These are phyloP conservation scores for Lumnitzera racemosa DNA, from an alignment of 345 rosid species.

Conservation along the genomic window DNA sequence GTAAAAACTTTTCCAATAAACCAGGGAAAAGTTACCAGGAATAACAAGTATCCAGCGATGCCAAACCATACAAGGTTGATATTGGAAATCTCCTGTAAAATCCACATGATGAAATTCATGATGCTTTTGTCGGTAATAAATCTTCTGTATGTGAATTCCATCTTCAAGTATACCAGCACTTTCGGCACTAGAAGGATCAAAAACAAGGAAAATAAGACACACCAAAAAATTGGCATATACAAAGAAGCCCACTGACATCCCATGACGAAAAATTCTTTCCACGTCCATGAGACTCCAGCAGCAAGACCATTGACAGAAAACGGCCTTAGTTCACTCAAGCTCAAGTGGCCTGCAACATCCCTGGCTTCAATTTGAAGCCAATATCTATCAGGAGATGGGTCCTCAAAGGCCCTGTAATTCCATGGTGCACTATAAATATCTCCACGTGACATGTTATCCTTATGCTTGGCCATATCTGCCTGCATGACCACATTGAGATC, in stretches of 20 bases:
- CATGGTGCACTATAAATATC: slow-evolving; percentile 68
- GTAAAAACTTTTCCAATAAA: slow-evolving; percentile 61
- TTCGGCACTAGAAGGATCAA: slow-evolving; percentile 54
- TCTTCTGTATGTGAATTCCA: slow-evolving; percentile 46
- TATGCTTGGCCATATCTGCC: slow-evolving; percentile 54
- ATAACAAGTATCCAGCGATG: slow-evolving; percentile 47
- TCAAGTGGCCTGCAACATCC: slow-evolving; percentile 48
- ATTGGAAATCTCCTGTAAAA: slow-evolving; percentile 66
- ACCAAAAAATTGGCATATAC: slow-evolving; percentile 69
- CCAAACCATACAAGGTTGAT: slow-evolving; percentile 59
- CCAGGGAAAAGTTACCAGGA: slow-evolving; percentile 75
- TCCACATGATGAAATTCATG: slow-evolving; percentile 42
- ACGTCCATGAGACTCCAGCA: slow-evolving; percentile 68
- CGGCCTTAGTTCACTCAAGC: slow-evolving; percentile 58
- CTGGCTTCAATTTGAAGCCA: slow-evolving; percentile 80
- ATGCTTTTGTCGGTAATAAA: slow-evolving; percentile 39
- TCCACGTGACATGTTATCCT: slow-evolving; percentile 44
- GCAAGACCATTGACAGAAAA: slow-evolving; percentile 68
- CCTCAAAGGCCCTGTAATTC: slow-evolving; percentile 87
- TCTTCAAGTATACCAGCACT: slow-evolving; percentile 35
- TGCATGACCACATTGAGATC: slow-evolving; percentile 55
- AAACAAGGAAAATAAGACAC: slow-evolving; percentile 31
- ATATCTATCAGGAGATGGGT: slow-evolving; percentile 75
- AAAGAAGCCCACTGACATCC: slow-evolving; percentile 76
- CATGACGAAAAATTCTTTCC: slow-evolving; percentile 88